Base-by-base conservation (phyloP, 73 alveolate genomes). In the Diophrys sp. region DNA sequence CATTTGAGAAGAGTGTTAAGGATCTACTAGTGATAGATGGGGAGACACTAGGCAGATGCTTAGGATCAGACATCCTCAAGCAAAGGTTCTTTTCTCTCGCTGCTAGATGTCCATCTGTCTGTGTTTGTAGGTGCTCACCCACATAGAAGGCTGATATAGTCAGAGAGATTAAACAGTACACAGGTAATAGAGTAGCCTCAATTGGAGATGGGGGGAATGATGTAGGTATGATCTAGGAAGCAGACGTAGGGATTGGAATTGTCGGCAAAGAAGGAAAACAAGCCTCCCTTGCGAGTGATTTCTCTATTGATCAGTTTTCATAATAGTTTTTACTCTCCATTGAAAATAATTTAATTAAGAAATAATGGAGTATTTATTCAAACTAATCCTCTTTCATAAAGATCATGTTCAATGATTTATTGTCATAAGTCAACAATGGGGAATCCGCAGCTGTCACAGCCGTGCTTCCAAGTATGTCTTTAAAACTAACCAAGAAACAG, bases 181-280 rank as follows among this genome's bases (percentile, higher is more conserved):
- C 91, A 26, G 73, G 80, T 29, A 80, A 68, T 68, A 87, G 87
- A 32, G 67, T 88, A 28, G 93, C 86, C 27, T 78, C 92, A 14
- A 83, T 89, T 23, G 95, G 95, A 0, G 95, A 89, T 57, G 95
- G 95, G 14, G 95, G 92, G 33, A 89, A 89, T 62, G 95, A 89
- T 54, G 95, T 89, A 28, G 89, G 90, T 0, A 79, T 89, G 95
- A 24, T 89, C 25, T 68, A 87, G 71, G 86, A 93, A 66, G 95
- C 97, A 54, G 92, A 94, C 84, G 95, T 94, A 28, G 98, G 98
- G 30, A 88, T 94, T 33, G 98, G 98, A 2, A 85, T 94, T 55
- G 96, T 69, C 54, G 98, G 98, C 14, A 93, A 94, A 75, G 98
- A 94, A 80, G 98, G 98, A 2, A 92, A 86, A 29, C 85, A 94